Percentiles rank a stretch among this genome's conserved stretches.
These are phyloP conservation scores for Hypoxylon rubiginosum DNA, from an alignment of 2,329 filamentous ascomycete species.

Conservation along the genomic window DNA sequence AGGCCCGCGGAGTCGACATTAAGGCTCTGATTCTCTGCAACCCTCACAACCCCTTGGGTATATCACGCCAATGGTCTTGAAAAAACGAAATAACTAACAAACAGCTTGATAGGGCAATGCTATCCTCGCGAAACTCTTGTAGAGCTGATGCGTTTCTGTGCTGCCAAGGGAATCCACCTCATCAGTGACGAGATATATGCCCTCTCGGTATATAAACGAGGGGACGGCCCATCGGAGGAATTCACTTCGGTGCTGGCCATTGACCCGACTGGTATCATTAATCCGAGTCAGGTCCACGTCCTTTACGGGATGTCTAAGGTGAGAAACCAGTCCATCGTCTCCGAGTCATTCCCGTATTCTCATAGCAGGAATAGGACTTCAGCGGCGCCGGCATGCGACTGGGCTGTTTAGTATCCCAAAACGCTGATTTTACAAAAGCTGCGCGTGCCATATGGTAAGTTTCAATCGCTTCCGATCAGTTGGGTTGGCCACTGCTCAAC, in stretches of 20 bases:
- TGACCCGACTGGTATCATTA: constrained; percentile 39
- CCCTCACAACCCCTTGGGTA: constrained; percentile 45
- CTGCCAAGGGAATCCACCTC: constrained; percentile 43
- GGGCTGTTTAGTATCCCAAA: constrained; percentile 44
- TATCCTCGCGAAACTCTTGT: constrained; percentile 42
- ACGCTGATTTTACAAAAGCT: constrained; percentile 37
- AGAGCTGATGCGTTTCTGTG: constrained; percentile 41
- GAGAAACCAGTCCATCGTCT: background rate
- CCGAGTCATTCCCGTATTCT: background rate
- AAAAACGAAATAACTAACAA: background rate
- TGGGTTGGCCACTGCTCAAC: background rate
- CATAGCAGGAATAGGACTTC: constrained; percentile 38
- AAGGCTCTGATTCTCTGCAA: constrained; percentile 42
- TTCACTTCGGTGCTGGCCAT: constrained; percentile 40
- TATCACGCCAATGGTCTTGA: background rate
- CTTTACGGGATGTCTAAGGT: constrained; percentile 47
- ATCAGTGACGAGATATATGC: constrained; percentile 47
- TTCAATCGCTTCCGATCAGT: background rate
- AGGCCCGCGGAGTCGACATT: constrained; percentile 36
- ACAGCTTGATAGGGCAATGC: constrained; percentile 34
- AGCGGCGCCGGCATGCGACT: constrained; percentile 38
- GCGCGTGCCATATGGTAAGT: constrained; percentile 39
- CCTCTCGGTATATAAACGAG: constrained; percentile 36
- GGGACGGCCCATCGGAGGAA: constrained; percentile 25
- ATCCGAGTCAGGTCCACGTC: constrained; percentile 39